These are phyloP conservation scores for Ganoderma lingzhi DNA, from an alignment of 1,284 basidiomycete species.

Conservation along the genomic window DNA sequence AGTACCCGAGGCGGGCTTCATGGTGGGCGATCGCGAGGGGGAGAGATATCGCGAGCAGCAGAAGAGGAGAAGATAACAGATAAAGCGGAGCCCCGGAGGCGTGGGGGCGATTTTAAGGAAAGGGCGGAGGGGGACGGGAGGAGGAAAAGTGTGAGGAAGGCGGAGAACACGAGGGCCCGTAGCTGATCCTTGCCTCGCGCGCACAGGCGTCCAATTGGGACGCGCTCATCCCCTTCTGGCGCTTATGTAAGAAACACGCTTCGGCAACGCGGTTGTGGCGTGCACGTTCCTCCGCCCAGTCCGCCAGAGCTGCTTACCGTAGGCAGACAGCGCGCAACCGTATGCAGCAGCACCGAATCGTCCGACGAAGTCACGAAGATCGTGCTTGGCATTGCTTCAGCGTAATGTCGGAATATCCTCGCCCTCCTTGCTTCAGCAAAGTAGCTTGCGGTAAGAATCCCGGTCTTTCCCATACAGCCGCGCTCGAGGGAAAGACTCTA, in stretches of 20 bases:
- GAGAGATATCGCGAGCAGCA: slow-evolving; percentile 19
- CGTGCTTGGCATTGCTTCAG: not conserved
- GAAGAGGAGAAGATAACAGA: slow-evolving; percentile 28
- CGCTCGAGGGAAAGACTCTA: not conserved
- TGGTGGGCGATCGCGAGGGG: slow-evolving; percentile 30
- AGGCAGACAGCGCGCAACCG: not conserved
- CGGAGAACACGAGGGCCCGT: slow-evolving; percentile 35
- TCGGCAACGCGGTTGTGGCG: slow-evolving; percentile 40
- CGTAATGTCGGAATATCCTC: slow-evolving; percentile 11
- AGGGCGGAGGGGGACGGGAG: slow-evolving; percentile 21
- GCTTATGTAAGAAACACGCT: slow-evolving; percentile 37
- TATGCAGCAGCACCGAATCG: slow-evolving; percentile 1
- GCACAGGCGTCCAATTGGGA: slow-evolving; percentile 17
- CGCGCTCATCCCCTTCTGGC: slow-evolving; percentile 13
- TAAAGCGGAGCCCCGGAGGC: slow-evolving; percentile 19
- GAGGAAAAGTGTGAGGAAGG: slow-evolving; percentile 21
- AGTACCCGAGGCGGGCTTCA: slow-evolving; percentile 54
- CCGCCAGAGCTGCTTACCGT: slow-evolving; percentile 3
- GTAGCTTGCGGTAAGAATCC: slow-evolving; percentile 6
- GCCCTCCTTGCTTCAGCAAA: not conserved
- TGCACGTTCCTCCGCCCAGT: slow-evolving; percentile 16
- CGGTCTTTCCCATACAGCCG: not conserved
- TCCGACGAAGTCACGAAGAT: slow-evolving; percentile 7
- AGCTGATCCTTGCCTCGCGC: slow-evolving; percentile 14
- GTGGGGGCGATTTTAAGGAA: slow-evolving; percentile 29